Base-by-base conservation (phyloP, 495 filamentous ascomycete species). In the Melanomma pulvis-pyrius region DNA sequence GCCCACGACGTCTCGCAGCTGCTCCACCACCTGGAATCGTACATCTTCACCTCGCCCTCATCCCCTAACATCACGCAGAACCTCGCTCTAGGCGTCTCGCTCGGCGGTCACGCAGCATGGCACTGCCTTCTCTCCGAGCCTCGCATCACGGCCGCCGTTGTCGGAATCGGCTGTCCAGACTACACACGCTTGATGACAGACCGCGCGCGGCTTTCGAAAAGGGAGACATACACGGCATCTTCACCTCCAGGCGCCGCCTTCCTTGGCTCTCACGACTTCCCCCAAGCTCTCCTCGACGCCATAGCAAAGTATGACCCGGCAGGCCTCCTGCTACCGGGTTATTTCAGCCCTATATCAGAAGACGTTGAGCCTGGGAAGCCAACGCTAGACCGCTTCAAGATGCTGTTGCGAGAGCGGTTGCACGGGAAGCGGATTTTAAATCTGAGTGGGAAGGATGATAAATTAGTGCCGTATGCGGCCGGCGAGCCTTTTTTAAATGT, bases 101-200 rank as follows among this genome's bases (percentile, higher is more conserved):
- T 98, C 0, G 94, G 94, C 9, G 94, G 91, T 2, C 94, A 98
- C 73, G 87, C 90, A 22, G 89, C 89, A 0, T 98, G 93, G 89
- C 87, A 92, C 70, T 80, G 87, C 12, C 74, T 96, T 39, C 81
- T 96, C 46, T 84, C 87, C 39, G 92, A 97, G 25, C 85, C 89
- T 29, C 82, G 92, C 58, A 82, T 98, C 44, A 86, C 79, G 8
- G 86, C 91, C 2, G 92, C 84, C 0, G 84, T 96, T 9, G 80
- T 90, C 25, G 82, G 97, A 34, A 90, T 98, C 56, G 94, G 93
- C 17, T 96, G 92, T 74, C 91, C 93, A 0, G 93, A 98, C 77
- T 96, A 88, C 71, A 83, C 87, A 65, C 79, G 88, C 74, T 78
- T 97, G 24, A 87, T 96, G 84, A 80, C 80, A 19, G 87, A 94